Base-by-base conservation (phyloP, 1,284 basidiomycete genomes). In the Puccinia hordei region DNA sequence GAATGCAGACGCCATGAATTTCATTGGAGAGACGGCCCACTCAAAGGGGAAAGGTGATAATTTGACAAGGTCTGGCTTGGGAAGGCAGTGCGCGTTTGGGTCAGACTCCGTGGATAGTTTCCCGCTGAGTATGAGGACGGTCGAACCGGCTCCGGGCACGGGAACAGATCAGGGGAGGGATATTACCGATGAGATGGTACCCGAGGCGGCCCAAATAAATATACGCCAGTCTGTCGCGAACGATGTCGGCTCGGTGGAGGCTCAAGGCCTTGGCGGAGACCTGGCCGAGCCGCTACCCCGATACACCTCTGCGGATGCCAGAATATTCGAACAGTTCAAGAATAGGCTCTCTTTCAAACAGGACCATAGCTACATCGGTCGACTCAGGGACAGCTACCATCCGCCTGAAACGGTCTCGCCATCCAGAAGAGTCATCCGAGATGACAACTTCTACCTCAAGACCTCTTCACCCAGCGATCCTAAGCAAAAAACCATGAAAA, bases 261-360 rank as follows among this genome's bases (percentile, higher is more conserved):
- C 12, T n/a, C n/a, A n/a, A n/a, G n/a, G n/a, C n/a, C n/a, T n/a
- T n/a, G n/a, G n/a, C n/a, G n/a, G 17, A n/a, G 15, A 46, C 27
- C 66, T 24, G 41, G 10, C 41, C 24, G 66, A 68, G 41, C 24
- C 9, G 10, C 72, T 73, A 12, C 72, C 72, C 41, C 72, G 53
- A 3, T 73, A 73, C 41, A 73, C 72, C 24, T 73, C 72, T 15
- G 72, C 17, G 10, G 72, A 73, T n/a, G 51, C 51, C 53, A 8
- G 41, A n/a, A 41, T 61, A n/a, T 73, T 73, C 35, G 15, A 57
- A 24, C 24, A 30, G 0, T 73, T n/a, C 35, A 30, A 73, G 17
- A 30, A 55, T 22, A 8, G 72, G 6, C 6, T 44, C 53, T 73
- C 72, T 0, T 30, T 73, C 30, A 73, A 73, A 61, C 72, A 73